Base-by-base conservation (phyloP, 208 protist species). In the Crithidia mellificae region DNA sequence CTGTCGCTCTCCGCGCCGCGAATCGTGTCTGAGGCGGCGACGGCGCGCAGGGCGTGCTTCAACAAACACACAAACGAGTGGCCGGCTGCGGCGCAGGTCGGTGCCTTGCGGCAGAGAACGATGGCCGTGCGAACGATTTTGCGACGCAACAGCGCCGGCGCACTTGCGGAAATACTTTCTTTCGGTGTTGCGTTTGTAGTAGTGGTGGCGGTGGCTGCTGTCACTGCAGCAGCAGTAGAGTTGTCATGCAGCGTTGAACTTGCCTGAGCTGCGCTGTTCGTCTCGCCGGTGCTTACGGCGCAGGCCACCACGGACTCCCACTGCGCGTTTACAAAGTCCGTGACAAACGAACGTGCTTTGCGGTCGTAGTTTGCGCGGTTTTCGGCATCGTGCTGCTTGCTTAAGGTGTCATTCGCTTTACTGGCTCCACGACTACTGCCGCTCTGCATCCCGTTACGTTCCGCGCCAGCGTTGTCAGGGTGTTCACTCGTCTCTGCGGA, bases 11-110 rank as follows among this genome's bases (percentile, higher is more conserved):
- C 55, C 7, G 53, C 29, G 34, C 39, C 15, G 41, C 70, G 70
- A 20, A 76, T 76, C 14, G 62, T 41, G 49, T 65, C 62, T 5
- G 70, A 70, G 17, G 63, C 34, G 2, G 70, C 39, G 17, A 66
- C 63, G 1, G 63, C 70, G 12, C 70, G 63, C 70, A 76, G 52
- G 27, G 39, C 36, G 49, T 70, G 63, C 70, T 65, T 76, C 56
- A 76, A 55, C 51, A 76, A 30, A 27, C 63, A 76, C 30, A 52
- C 70, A 15, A 76, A 70, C 11, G 70, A 76, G 63, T 76, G 63
- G 2, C 70, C 70, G 2, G 70, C 62, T 38, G 66, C 63, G 0
- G 62, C 24, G n/a, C 50, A 70, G 14, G 47, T 58, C 0, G 70
- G 70, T 1, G 70, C 70, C 11, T 29, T 34, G 4, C 44, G 39